A percentile compares a stretch with the other conserved stretches of the same genome.
These are phyloP conservation scores for Schizopora paradoxa DNA, from an alignment of 1,284 basidiomycete species.

Conservation along the genomic window DNA sequence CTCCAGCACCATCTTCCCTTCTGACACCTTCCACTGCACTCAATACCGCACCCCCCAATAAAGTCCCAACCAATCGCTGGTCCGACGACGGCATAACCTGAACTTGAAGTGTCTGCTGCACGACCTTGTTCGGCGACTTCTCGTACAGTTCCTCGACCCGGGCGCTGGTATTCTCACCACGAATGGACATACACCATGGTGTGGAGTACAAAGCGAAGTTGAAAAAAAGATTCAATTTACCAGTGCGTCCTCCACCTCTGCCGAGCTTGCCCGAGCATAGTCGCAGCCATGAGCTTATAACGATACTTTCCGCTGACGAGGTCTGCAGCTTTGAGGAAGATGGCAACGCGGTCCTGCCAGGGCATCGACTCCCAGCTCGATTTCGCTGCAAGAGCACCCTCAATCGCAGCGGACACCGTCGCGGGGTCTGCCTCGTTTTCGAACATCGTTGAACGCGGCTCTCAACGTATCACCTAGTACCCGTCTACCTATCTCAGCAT, in stretches of 20 bases:
- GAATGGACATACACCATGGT: slow-evolving; percentile 74
- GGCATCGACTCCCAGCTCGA: slow-evolving; percentile 89
- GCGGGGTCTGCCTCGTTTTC: slow-evolving; percentile 83
- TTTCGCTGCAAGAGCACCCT: slow-evolving; percentile 85
- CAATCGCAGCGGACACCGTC: slow-evolving; percentile 77
- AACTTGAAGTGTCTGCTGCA: slow-evolving; percentile 26
- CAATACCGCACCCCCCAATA: slow-evolving; percentile 72
- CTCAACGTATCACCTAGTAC: too few relatives aligned
- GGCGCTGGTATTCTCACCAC: slow-evolving; percentile 83
- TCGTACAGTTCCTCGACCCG: slow-evolving; percentile 77
- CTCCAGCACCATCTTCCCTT: slow-evolving; percentile 84
- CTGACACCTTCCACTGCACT: slow-evolving; percentile 80
- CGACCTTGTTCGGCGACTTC: slow-evolving; percentile 69
- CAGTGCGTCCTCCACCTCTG: too few relatives aligned
- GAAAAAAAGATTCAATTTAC: too few relatives aligned
- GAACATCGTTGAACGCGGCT: too few relatives aligned
- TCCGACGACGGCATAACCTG: background rate
- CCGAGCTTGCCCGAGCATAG: slow-evolving; percentile 97
- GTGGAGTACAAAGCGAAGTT: too few relatives aligned
- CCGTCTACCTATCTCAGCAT: too few relatives aligned
- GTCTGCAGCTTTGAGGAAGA: slow-evolving; percentile 97
- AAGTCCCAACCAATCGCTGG: background rate
- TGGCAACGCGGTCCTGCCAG: slow-evolving; percentile 94
- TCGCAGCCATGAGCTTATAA: slow-evolving; percentile 92
- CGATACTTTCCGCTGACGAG: slow-evolving; percentile 92